Conservation (phyloP, 257 asterid species). For the Nicotiana tabacum region DNA sequence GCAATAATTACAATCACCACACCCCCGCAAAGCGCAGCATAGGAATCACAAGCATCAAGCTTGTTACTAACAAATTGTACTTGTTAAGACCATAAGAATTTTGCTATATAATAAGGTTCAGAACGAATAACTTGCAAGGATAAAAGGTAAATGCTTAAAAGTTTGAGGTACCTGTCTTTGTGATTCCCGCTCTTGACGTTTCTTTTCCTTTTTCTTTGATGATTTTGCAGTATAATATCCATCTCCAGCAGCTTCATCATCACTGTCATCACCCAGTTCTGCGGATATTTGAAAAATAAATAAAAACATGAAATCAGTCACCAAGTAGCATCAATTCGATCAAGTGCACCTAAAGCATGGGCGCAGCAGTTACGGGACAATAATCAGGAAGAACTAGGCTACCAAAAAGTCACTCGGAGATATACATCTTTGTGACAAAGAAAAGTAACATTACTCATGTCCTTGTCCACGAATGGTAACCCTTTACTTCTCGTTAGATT, state of each 20-base stretch:
- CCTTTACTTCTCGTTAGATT: background rate
- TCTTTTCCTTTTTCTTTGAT: constrained; percentile 79
- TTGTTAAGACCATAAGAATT: too few species aligned
- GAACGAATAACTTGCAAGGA: background rate
- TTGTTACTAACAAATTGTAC: background rate
- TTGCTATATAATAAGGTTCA: background rate
- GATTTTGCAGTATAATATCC: constrained; percentile 55
- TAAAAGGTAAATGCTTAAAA: background rate
- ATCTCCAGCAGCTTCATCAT: constrained; percentile 68
- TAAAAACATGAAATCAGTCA: background rate
- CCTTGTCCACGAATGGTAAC: background rate
- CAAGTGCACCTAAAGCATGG: background rate
- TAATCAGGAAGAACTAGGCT: background rate
- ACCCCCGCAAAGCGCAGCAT: background rate
- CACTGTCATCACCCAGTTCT: constrained; percentile 71
- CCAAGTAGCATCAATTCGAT: background rate
- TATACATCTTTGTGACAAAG: background rate
- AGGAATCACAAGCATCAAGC: background rate
- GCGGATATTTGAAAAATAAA: constrained; percentile 6
- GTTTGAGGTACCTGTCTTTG: constrained; percentile 61
- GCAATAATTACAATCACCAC: background rate
- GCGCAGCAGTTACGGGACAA: background rate
- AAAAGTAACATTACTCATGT: background rate
- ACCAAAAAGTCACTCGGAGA: background rate
- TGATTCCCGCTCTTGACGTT: constrained; percentile 87